A percentile compares a stretch with the other conserved stretches of the same genome.
These are phyloP conservation scores for Lepiota venenata DNA, from an alignment of 768 basidiomycete genomes.

Conservation along the genomic window DNA sequence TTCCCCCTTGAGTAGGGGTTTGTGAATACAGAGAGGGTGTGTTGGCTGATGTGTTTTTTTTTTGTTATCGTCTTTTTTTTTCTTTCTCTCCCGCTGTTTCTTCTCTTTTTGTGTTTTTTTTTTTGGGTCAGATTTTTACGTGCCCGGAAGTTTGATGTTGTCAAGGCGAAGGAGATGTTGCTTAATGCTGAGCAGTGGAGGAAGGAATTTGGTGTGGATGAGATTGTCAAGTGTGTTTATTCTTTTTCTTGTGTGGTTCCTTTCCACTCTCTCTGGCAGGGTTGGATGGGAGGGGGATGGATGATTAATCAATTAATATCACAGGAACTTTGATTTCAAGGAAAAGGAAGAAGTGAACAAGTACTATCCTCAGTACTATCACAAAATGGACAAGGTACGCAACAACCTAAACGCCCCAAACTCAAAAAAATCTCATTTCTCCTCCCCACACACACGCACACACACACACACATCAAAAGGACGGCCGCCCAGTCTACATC, in stretches of 20 bases:
- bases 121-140: conserved; percentile 68
- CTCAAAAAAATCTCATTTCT: conserved; percentile 2
- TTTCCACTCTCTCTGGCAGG: no score
- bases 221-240: conserved; percentile 56
- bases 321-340: conserved; percentile 81
- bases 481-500: conserved; percentile 94
- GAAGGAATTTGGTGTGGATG: conserved; percentile 78
- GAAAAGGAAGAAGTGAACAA: conserved; percentile 84
- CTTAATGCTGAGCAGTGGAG: conserved; percentile 84
- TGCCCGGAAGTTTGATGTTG: conserved; percentile 89
- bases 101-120: background rate
- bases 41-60: no score
- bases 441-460: background rate
- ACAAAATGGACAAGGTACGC: conserved; percentile 88
- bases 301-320: background rate
- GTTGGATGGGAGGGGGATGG: background rate
- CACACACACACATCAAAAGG: conserved; percentile 38
- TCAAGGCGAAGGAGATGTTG: conserved; percentile 82
- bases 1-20: no score
- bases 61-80: no score
- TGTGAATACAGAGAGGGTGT: no score
- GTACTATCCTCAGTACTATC: conserved; percentile 95
- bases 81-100: no score
- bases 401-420: background rate
- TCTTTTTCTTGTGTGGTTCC: background rate